Base-by-base conservation (phyloP, 2,329 filamentous ascomycete species). In the Scedosporium dehoogii region DNA sequence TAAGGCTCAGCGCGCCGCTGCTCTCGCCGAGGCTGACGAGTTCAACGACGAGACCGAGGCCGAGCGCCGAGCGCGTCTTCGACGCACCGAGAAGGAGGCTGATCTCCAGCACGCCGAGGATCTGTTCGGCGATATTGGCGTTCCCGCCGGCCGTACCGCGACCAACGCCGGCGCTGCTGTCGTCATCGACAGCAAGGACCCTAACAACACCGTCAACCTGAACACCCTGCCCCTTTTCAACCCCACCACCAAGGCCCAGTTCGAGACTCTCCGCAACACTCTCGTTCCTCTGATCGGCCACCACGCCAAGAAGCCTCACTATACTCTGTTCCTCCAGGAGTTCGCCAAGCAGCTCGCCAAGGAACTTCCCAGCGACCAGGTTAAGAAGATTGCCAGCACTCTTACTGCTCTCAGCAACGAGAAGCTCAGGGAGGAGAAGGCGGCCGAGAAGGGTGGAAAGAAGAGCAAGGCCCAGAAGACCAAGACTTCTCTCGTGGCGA, bases 391-490 rank as follows among this genome's bases (percentile, higher is more conserved):
- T 67, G 85, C 91, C 12, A 96, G 90, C 74, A 83, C 85, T 4
- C 77, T 99, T 70, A 96, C 92, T n/a, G 88, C 92, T 4, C 82
- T 96, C 63, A 85, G 91, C 73, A 99, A 99, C 74, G 94, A 97
- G 84, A 97, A 96, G 83, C 88, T 97, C 88, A 96, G 92, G 81
- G 92, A 97, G 75, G 94, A 99, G 83, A 97, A 97, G 83, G 87
- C 88, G 3, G 85, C 90, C 3, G 91, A 96, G 67, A 97, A 96
- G 82, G 87, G 90, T 62, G 90, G 88, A 70, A 99, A 97, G 89
- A 99, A 97, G 86, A 86, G 82, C 69, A 97, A 97, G 84, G 92
- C 92, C 4, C 89, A 91, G 65, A 97, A 97, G 86, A 96, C 89
- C 46, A 99, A 99, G 86, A 85, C 90, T 18, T 88, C 85, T 6